These are phyloP conservation scores for Favolaschia claudopus DNA, from an alignment of 768 basidiomycete species.

Conservation along the genomic window DNA sequence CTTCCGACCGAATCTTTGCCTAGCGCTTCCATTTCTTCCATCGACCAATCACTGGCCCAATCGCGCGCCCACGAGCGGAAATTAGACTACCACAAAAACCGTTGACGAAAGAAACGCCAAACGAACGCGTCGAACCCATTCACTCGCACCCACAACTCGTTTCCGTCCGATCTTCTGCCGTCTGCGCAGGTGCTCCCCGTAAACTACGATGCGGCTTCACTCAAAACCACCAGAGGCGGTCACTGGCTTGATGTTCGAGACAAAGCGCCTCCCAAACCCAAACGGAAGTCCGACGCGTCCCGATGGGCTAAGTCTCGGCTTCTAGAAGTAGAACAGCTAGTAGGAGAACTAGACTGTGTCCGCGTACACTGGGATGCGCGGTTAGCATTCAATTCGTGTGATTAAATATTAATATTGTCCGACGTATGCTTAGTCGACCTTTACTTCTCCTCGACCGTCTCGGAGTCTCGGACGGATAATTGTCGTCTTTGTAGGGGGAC, in stretches of 20 bases:
- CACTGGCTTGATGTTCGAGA: no score
- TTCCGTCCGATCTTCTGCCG: neutral
- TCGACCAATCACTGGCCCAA: no score
- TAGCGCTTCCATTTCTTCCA: no score
- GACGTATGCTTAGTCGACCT: neutral
- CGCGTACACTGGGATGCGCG: slow-evolving; percentile 3
- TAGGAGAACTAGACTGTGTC: neutral
- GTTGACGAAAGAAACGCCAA: neutral
- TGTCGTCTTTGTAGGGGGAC: slow-evolving; percentile 15
- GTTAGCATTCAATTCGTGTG: neutral
- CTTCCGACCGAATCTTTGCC: no score
- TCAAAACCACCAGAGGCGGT: neutral
- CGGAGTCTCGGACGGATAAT: slow-evolving; percentile 12
- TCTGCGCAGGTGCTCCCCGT: neutral
- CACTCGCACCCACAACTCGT: neutral
- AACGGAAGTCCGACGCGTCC: neutral
- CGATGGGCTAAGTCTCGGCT: neutral
- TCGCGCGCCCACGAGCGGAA: no score
- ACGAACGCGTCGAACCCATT: neutral
- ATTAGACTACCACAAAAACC: neutral
- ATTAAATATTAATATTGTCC: neutral
- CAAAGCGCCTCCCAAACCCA: neutral
- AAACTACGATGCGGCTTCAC: neutral
- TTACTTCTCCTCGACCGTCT: slow-evolving; percentile 11
- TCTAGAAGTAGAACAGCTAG: neutral